These are phyloP conservation scores for Penicillium sp. DNA, from an alignment of 2,329 filamentous ascomycete genomes.

Conservation along the genomic window DNA sequence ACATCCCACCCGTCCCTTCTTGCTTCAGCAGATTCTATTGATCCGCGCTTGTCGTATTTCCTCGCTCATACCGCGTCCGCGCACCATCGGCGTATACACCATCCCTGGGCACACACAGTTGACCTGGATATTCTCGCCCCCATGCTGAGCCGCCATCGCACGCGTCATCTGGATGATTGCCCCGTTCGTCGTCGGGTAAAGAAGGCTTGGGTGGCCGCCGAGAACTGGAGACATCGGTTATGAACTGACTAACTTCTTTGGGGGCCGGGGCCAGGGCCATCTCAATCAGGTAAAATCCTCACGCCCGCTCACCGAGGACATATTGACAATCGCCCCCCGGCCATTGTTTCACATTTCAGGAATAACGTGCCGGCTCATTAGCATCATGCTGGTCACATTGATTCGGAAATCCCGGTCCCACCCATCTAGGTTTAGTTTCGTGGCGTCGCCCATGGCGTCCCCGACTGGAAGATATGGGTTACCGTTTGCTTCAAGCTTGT, in stretches of 20 bases:
- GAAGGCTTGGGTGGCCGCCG: constrained; percentile 31
- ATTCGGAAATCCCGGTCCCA: constrained; percentile 39
- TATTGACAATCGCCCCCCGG: constrained; percentile 43
- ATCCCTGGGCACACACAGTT: constrained; percentile 42
- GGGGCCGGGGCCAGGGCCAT: too few species aligned
- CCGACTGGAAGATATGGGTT: too few species aligned
- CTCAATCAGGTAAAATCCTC: not conserved
- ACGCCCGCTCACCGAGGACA: constrained; percentile 39
- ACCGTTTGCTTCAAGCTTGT: constrained; percentile 33
- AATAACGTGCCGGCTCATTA: constrained; percentile 37
- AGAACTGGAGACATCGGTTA: constrained; percentile 10
- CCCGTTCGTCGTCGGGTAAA: constrained; percentile 40
- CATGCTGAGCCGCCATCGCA: constrained; percentile 58
- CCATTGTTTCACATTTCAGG: constrained; percentile 40
- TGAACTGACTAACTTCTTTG: not conserved
- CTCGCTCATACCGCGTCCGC: constrained; percentile 31
- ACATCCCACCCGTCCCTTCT: too few species aligned
- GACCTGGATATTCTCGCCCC: constrained; percentile 51
- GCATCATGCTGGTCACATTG: constrained; percentile 44
- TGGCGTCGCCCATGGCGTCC: constrained; percentile 37
- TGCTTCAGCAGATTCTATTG: constrained; percentile 31
- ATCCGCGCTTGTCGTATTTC: constrained; percentile 29
- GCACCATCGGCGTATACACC: constrained; percentile 5
- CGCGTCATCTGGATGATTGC: constrained; percentile 56
- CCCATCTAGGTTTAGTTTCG: constrained; percentile 30